Percentiles rank a stretch among this genome's conserved stretches.
Conservation (phyloP, 768 basidiomycete species). For the Leccinum imitatum region DNA sequence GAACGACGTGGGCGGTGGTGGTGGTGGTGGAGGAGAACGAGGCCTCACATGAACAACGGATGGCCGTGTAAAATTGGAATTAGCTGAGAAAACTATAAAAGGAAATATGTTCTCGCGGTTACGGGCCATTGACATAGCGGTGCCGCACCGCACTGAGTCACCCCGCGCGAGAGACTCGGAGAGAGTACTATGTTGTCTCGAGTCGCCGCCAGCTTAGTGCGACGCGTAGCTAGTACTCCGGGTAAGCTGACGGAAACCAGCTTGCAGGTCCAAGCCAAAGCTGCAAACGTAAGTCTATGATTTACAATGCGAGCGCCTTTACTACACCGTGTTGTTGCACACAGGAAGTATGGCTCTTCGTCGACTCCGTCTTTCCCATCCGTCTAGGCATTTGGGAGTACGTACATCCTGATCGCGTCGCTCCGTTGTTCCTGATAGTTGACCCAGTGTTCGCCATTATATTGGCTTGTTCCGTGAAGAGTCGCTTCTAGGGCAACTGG, state of each 20-base stretch:
- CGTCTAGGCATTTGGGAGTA: slow-evolving; percentile 73
- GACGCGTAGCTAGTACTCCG: not conserved
- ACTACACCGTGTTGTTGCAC: slow-evolving; percentile 15
- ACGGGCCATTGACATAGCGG: not conserved
- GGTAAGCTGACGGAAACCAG: slow-evolving; percentile 11
- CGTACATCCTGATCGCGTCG: slow-evolving; percentile 27
- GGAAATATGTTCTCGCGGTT: slow-evolving; percentile 16
- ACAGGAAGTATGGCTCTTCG: slow-evolving; percentile 62
- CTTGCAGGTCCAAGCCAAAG: not conserved
- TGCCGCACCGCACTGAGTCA: not conserved
- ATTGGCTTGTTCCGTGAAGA: slow-evolving; percentile 62
- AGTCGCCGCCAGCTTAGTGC: slow-evolving; percentile 8
- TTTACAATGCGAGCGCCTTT: slow-evolving; percentile 9
- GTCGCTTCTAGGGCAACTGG: slow-evolving; percentile 49
- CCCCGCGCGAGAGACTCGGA: not conserved
- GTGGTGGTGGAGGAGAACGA: slow-evolving; percentile 28
- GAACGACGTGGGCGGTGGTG: slow-evolving; percentile 15
- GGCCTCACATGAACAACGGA: slow-evolving; percentile 12
- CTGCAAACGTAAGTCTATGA: slow-evolving; percentile 20
- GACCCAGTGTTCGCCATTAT: slow-evolving; percentile 60
- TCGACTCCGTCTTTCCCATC: slow-evolving; percentile 79
- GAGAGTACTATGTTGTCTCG: slow-evolving; percentile 19
- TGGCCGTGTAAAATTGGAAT: slow-evolving; percentile 14
- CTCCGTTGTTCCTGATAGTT: slow-evolving; percentile 4
- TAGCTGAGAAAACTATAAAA: slow-evolving; percentile 3